Conservation (phyloP, 495 filamentous ascomycete genomes). For the Aspergillus panamensis region DNA sequence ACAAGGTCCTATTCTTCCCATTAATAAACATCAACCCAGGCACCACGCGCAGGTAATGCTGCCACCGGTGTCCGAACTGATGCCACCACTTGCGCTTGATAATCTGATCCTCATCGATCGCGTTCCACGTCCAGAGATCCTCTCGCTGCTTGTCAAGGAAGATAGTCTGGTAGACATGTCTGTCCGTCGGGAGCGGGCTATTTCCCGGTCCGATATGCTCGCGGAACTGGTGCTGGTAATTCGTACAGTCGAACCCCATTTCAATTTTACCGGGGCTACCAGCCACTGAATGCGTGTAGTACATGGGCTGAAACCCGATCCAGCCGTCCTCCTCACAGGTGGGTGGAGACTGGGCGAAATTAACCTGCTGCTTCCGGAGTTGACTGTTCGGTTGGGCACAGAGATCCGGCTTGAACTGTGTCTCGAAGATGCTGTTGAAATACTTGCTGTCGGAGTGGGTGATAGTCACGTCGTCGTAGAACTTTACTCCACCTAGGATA, state of each 20-base stretch:
- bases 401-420: slow-evolving; percentile 52
- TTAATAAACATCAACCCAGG: slow-evolving; percentile 82
- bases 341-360: slow-evolving; percentile 48
- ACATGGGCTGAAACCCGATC: slow-evolving; percentile 71
- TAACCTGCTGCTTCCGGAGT: slow-evolving; percentile 47
- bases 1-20: slow-evolving; percentile 62
- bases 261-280: slow-evolving; percentile 67
- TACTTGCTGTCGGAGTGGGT: slow-evolving; percentile 76
- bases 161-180: slow-evolving; percentile 80
- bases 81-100: slow-evolving; percentile 82
- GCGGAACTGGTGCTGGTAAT: slow-evolving; percentile 81
- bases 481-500: slow-evolving; percentile 70
- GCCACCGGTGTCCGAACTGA: slow-evolving; percentile 77
- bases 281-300: slow-evolving; percentile 68
- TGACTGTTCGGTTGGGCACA: slow-evolving; percentile 47
- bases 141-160: slow-evolving; percentile 68
- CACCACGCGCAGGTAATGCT: slow-evolving; percentile 74
- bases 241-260: slow-evolving; percentile 83
- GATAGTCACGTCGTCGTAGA: slow-evolving; percentile 80
- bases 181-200: slow-evolving; percentile 43
- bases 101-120: slow-evolving; percentile 66
- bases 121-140: slow-evolving; percentile 66
- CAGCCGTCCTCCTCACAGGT: slow-evolving; percentile 35
- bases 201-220: slow-evolving; percentile 37
- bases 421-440: slow-evolving; percentile 74